These are phyloP conservation scores for Neolentinus lepideus DNA, from an alignment of 1,284 basidiomycete genomes.

Conservation along the genomic window DNA sequence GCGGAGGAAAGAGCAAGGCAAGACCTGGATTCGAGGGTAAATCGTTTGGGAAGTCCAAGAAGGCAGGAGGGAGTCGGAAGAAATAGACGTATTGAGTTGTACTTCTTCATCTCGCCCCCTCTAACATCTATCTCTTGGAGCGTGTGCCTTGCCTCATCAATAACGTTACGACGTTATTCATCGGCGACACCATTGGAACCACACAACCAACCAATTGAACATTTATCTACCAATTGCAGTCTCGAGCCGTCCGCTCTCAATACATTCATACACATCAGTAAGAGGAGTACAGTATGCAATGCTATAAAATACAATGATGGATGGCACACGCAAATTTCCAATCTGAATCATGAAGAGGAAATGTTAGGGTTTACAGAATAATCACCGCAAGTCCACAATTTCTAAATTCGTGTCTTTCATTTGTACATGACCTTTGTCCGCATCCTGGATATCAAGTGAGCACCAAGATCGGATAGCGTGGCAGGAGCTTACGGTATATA, in stretches of 20 bases:
- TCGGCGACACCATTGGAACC: no score
- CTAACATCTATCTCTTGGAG: not conserved
- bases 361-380: constrained; percentile 18
- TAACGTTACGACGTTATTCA: no score
- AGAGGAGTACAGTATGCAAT: not conserved
- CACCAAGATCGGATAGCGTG: not conserved
- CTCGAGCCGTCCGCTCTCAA: no score
- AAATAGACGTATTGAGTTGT: not conserved
- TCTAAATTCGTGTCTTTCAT: constrained; percentile 64
- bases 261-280: not conserved
- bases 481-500: constrained; percentile 61
- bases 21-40: constrained; percentile 82
- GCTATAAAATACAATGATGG: not conserved
- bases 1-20: constrained; percentile 33
- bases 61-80: not conserved
- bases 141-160: no score
- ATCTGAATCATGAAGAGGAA: not conserved
- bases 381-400: constrained; percentile 64
- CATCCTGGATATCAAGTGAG: constrained; percentile 38
- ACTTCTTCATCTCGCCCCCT: not conserved
- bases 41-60: constrained; percentile 54
- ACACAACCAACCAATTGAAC: no score
- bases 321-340: not conserved
- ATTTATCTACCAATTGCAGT: no score
- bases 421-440: constrained; percentile 76